A percentile compares a stretch with the other conserved stretches of the same genome.
Evolutionary conservation across 352 stramenopile species (phyloP).

Genomic region (Pythium catenulatum): DNA sequence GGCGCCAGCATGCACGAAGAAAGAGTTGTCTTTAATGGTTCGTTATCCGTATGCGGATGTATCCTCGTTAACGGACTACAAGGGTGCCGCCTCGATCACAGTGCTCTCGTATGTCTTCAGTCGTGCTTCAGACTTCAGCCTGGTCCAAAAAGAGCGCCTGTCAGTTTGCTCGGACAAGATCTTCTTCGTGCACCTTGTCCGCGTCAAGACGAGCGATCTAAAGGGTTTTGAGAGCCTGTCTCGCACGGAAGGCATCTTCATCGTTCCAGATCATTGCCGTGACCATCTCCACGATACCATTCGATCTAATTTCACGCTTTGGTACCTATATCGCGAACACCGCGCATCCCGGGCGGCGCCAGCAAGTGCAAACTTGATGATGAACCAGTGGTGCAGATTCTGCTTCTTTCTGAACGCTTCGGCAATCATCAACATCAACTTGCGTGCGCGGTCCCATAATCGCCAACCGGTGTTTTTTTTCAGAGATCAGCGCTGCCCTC

Average conservation of each 20-base stretch:
- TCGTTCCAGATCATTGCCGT: too few relatives aligned
- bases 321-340: too few relatives aligned
- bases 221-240: conserved; percentile 18
- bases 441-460: too few relatives aligned
- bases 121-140: conserved; percentile 54
- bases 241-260: background rate
- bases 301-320: too few relatives aligned
- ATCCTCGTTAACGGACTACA: conserved; percentile 7
- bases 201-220: conserved; percentile 25
- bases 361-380: too few relatives aligned
- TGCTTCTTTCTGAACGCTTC: too few relatives aligned
- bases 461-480: too few relatives aligned
- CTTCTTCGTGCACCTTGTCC: conserved; percentile 25
- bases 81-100: conserved; percentile 46
- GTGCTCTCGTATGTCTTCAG: conserved; percentile 60
- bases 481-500: too few relatives aligned
- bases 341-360: too few relatives aligned
- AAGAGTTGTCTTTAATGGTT: background rate
- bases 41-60: background rate
- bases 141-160: conserved; percentile 42
- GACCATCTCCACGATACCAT: too few relatives aligned
- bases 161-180: conserved; percentile 2
- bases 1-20: background rate
- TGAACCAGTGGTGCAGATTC: too few relatives aligned
- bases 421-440: too few relatives aligned